phyloP scores from a whole-genome alignment of 2,329 filamentous ascomycete species.

The Cryphonectria radicalis region DNA sequence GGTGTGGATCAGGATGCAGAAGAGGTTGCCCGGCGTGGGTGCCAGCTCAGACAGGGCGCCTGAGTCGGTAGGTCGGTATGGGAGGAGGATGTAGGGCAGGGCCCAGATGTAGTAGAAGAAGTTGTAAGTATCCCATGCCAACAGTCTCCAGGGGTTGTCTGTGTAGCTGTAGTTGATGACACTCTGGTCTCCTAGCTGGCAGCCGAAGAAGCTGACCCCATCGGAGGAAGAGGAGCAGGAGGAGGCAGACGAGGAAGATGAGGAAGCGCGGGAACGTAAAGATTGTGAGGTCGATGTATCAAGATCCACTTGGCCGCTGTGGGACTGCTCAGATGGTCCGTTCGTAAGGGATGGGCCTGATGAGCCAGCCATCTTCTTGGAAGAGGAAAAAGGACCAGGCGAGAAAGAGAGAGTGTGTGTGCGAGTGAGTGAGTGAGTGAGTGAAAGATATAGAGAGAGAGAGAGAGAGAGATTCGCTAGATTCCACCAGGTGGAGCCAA shows the following conservation, averaged over 20 bases:
- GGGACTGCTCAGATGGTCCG: neutral
- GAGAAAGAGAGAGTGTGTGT: neutral
- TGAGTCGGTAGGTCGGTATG: conserved; percentile 56
- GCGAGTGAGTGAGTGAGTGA: too few species aligned
- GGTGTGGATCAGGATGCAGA: conserved; percentile 60
- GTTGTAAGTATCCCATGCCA: conserved; percentile 57
- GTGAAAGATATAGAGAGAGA: neutral
- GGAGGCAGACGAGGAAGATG: neutral
- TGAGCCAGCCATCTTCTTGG: conserved; percentile 4
- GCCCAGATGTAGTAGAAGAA: conserved; percentile 60
- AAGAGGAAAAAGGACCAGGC: neutral
- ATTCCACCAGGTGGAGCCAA: neutral
- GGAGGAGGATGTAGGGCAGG: conserved; percentile 65
- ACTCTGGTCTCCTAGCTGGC: conserved; percentile 60
- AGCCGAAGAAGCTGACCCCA: conserved; percentile 54
- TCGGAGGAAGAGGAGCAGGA: neutral
- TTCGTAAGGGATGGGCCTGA: neutral
- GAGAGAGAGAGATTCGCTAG: neutral
- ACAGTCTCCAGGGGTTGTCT: conserved; percentile 55
- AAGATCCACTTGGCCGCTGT: neutral
- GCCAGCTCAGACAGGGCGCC: conserved; percentile 67
- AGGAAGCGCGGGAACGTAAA: neutral
- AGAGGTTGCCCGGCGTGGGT: conserved; percentile 59
- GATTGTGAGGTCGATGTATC: neutral
- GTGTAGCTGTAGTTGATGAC: conserved; percentile 67